Conservation (phyloP, 768 basidiomycete genomes). For the Cystofilobasidium macerans region DNA sequence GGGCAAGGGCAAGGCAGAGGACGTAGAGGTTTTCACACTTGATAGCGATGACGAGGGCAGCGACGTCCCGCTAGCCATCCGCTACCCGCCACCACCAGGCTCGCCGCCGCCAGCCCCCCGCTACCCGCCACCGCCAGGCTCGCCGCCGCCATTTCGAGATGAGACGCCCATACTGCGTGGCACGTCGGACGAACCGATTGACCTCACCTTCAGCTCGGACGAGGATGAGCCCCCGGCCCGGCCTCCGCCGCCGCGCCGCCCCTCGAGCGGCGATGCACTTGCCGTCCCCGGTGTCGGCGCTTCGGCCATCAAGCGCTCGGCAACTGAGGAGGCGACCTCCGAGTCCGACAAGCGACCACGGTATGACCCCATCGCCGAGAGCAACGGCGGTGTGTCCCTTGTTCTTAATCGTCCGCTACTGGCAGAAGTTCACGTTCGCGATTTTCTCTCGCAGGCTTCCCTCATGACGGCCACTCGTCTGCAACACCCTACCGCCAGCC, state of each 20-base stretch:
- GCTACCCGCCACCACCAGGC: too few relatives aligned
- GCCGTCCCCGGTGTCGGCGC: conserved; percentile 35
- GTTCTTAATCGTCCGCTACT: too few relatives aligned
- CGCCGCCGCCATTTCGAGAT: background rate
- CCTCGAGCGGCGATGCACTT: conserved; percentile 41
- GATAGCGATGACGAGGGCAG: conserved; percentile 25
- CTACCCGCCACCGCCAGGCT: too few relatives aligned
- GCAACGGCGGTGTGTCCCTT: background rate
- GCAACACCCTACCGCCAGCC: too few relatives aligned
- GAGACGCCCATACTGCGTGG: conserved; percentile 23
- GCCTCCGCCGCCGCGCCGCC: background rate
- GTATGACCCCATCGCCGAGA: conserved; percentile 47
- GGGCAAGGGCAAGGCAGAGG: conserved; percentile 15
- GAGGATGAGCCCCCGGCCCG: conserved; percentile 46
- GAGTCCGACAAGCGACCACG: conserved; percentile 50
- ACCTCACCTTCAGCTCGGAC: conserved; percentile 52
- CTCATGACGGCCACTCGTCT: too few relatives aligned
- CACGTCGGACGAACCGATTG: conserved; percentile 47
- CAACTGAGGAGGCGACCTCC: conserved; percentile 53
- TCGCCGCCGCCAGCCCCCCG: too few relatives aligned
- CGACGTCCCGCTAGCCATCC: background rate
- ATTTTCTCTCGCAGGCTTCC: too few relatives aligned
- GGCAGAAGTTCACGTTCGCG: too few relatives aligned
- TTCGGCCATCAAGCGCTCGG: conserved; percentile 36
- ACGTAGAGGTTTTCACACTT: conserved; percentile 14